Conservation (phyloP, 2,329 filamentous ascomycete genomes). For the Fusarium sororula region DNA sequence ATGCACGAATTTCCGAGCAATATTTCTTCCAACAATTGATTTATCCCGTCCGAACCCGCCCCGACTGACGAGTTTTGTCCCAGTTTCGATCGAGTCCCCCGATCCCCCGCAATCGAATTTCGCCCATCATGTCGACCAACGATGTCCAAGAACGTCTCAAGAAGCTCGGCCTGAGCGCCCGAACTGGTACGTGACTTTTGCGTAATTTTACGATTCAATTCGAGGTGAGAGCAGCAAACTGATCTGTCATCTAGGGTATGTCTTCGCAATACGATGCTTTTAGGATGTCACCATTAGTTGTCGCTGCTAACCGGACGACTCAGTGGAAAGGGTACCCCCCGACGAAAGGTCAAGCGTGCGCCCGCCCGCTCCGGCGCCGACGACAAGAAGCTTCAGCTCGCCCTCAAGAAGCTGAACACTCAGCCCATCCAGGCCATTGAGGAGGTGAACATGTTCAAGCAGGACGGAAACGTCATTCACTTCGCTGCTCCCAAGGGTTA, state of each 20-base stretch:
- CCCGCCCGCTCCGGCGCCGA: constrained; percentile 92
- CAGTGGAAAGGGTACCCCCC: constrained; percentile 96
- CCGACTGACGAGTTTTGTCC: constrained; percentile 42
- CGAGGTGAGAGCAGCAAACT: constrained; percentile 15
- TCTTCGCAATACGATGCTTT: constrained; percentile 28
- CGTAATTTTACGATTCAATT: not conserved
- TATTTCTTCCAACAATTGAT: constrained; percentile 22
- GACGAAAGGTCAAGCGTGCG: constrained; percentile 98
- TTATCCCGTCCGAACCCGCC: constrained; percentile 34
- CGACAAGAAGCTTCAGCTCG: constrained; percentile 99
- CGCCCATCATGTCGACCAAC: constrained; percentile 55
- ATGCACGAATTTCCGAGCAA: constrained; percentile 25
- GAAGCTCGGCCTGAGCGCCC: constrained; percentile 63
- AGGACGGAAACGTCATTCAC: constrained; percentile 99
- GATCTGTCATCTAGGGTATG: constrained; percentile 49
- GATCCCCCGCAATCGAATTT: constrained; percentile 45
- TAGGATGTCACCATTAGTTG: constrained; percentile 21
- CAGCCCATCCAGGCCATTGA: constrained; percentile 99
- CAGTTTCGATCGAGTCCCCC: constrained; percentile 43
- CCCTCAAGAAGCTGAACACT: constrained; percentile 99
- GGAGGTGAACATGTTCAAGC: constrained; percentile 99
- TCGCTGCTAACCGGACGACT: constrained; percentile 43
- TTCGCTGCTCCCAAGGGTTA: constrained; percentile 97
- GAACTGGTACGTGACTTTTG: constrained; percentile 70
- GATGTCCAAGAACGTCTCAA: constrained; percentile 68